Evolutionary conservation across 805 yeast genomes (phyloP), one percentile per base, ranked within the genome.

Genomic region (Candida chilensis): DNA sequence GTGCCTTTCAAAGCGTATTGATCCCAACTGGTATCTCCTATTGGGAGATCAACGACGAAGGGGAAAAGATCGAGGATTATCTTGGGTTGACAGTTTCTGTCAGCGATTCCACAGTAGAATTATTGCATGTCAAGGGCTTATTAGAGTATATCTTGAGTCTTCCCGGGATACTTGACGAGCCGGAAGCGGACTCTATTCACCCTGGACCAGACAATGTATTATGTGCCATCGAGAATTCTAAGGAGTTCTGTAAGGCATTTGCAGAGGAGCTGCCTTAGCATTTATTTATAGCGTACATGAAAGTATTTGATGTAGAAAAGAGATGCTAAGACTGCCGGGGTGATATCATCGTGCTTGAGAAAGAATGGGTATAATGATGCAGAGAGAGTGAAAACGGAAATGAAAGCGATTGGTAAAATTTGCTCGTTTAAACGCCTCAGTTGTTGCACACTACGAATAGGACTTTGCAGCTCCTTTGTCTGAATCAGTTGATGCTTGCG

Each of bases 1-100:
- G n/a, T n/a, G n/a, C n/a, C n/a, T n/a, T n/a, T 22, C 11, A 22
- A n/a, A 54, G 50, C 31, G 56, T 48, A 3, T 37, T 57, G 12
- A 49, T 57, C n/a, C 57, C 63, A 0, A 57, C 56, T 38, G 60
- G 61, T 5, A 49, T 57, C 20, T 45, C 54, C 2, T 40, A 35
- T 11, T 56, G 61, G 60, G 32, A 38, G n/a, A 28, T 27, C 6
- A 34, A 35, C 10, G 12, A 16, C 6, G 5, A 15, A 8, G n/a
- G n/a, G n/a, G n/a, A 14, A 21, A 25, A 19, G 24, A 24, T n/a
- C 22, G 37, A 41, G 5, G 57, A 52, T 33, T 38, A 42, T 17
- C 29, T 56, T 33, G 45, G 59, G 3, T 46, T 59, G 12, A 35
- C 61, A 4, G 38, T 53, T 10, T 56, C 63, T 2, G 49, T 53